Evolutionary conservation across 345 rosid species (phyloP), one percentile per base, ranked within the genome.

Genomic region (Stellera chamaejasme): DNA sequence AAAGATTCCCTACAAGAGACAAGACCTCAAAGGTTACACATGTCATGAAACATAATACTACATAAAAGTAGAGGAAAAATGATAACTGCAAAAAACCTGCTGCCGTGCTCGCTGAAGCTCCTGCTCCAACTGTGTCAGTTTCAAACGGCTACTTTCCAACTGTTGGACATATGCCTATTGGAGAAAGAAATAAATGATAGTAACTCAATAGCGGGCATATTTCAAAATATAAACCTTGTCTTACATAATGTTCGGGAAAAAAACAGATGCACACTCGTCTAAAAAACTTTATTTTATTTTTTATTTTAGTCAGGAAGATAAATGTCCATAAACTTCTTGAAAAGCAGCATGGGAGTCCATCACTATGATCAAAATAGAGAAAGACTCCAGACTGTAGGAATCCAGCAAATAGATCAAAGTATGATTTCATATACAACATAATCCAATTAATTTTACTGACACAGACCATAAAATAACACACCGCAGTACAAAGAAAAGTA

Each of bases 91-190:
- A 45, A 45, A 55, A 58, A 89, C 99, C 94, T 94, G 97, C 55
- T 94, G 99, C 39, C 99, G 80, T 46, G 99, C 97, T 60, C 99
- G 84, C 72, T 90, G 99, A 48, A 94, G 83, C 73, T 90, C 99
- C 78, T 90, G 99, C 75, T 94, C 97, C 59, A 94, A 77, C 71
- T 94, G 99, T 14, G 87, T 85, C 61, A 90, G 77, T 84, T 94
- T 94, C 77, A 94, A 68, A 50, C 97, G 93, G 67, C 97, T 94
- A 64, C 83, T 94, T 67, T 94, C 99, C 67, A 94, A 78, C 72
- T 90, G 99, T 75, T 94, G 99, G 66, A 94, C 99, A 69, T 90
- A 90, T 1, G 96, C 97, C 99, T 94, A 61, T 15, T 27, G 44
- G 50, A n/a, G 48, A 69, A 69, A 41, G 27, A 61, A 54, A 11